Percentiles rank a stretch among this genome's conserved stretches.
phyloP scores from a whole-genome alignment of 75 land plant genomes.

The Sequoia sempervirens region DNA sequence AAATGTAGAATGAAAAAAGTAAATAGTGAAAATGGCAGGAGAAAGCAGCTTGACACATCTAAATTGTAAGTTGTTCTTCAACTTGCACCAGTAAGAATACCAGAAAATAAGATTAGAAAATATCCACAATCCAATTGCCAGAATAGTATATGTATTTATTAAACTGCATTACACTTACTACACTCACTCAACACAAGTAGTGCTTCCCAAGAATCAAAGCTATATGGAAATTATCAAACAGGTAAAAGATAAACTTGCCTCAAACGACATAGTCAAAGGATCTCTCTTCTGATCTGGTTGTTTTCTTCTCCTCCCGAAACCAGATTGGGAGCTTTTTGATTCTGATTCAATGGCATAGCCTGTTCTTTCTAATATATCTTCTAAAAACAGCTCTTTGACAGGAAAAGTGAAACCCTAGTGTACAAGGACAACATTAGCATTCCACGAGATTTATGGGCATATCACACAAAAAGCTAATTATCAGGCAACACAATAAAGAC shows the following conservation, averaged over 20 bases:
- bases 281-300: constrained; percentile 53
- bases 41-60: neutral
- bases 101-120: neutral
- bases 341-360: constrained; percentile 55
- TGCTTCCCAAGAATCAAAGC: neutral
- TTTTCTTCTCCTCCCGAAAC: constrained; percentile 38
- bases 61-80: neutral
- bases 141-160: neutral
- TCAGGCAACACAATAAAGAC: neutral
- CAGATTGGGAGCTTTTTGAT: constrained; percentile 30
- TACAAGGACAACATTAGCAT: neutral
- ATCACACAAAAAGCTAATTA: neutral
- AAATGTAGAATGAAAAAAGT: neutral
- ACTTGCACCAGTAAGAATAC: neutral
- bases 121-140: neutral
- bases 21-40: neutral
- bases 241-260: constrained; percentile 40
- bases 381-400: constrained; percentile 78
- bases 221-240: neutral
- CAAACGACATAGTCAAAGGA: constrained; percentile 68
- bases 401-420: constrained; percentile 91
- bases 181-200: neutral
- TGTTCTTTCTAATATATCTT: constrained; percentile 83
- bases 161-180: neutral
- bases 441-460: neutral